Evolutionary conservation across 805 yeast species (phyloP).

Genomic region (Wickerhamiella lipophila): DNA sequence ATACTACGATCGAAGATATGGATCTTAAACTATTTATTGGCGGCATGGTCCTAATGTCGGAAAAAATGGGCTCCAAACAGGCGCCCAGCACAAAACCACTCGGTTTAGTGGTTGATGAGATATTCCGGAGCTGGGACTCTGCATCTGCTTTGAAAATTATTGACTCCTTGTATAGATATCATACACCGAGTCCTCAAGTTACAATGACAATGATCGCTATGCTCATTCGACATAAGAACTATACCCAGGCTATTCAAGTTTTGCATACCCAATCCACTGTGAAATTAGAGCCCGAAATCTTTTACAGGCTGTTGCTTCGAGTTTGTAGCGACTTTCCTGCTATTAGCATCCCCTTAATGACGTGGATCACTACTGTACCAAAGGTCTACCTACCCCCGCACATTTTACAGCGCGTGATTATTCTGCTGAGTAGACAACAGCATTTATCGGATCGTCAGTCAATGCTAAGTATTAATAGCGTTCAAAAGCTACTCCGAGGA

Average conservation of each 20-base stretch:
- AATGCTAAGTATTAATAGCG: conserved; percentile 17
- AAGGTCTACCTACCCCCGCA: conserved; percentile 15
- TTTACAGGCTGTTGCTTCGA: conserved; percentile 16
- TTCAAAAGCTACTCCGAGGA: conserved; percentile 18
- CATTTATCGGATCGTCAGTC: conserved; percentile 21
- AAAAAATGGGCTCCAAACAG: conserved; percentile 13
- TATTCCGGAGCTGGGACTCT: conserved; percentile 18
- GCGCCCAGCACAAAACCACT: conserved; percentile 1
- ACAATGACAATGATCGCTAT: conserved; percentile 5
- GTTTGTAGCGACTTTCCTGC: conserved; percentile 21
- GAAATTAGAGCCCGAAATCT: conserved; percentile 8
- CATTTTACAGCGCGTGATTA: conserved; percentile 20
- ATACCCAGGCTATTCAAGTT: conserved; percentile 18
- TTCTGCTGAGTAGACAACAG: conserved; percentile 17
- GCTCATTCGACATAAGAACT: conserved; percentile 14
- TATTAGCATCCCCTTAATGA: conserved; percentile 16
- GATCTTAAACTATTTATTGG: conserved; percentile 23
- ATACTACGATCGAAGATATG: conserved; percentile 13
- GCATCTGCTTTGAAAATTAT: conserved; percentile 7
- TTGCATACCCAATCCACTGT: conserved; percentile 14
- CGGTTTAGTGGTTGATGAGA: conserved; percentile 10
- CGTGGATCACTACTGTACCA: conserved; percentile 19
- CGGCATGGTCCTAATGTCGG: conserved; percentile 23
- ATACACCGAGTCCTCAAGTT: conserved; percentile 8
- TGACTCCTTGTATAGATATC: not conserved